Conservation (phyloP, 2,329 filamentous ascomycete species). For the Colletotrichum sp. region DNA sequence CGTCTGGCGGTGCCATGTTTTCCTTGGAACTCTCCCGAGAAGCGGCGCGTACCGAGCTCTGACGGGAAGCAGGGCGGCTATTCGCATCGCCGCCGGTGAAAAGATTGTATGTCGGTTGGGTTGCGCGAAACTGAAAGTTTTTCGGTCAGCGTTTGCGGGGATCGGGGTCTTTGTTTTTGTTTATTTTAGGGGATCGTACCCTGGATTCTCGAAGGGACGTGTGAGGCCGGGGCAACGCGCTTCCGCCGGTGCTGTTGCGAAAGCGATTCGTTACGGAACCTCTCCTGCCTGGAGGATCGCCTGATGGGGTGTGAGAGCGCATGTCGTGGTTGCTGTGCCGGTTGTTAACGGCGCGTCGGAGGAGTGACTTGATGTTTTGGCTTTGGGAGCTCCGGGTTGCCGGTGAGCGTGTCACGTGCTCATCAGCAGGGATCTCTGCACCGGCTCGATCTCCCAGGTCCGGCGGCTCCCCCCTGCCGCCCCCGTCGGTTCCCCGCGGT, state of each 20-base stretch:
- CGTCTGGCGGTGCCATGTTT: constrained; percentile 62
- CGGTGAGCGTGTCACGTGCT: constrained; percentile 13
- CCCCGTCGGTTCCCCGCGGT: neutral
- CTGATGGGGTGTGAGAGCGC: constrained; percentile 27
- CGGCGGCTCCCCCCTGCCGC: neutral
- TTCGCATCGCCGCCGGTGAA: constrained; percentile 55
- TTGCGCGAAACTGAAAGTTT: constrained; percentile 48
- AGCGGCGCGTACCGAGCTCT: constrained; percentile 48
- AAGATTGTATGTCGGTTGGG: constrained; percentile 64
- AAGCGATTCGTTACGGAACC: constrained; percentile 34
- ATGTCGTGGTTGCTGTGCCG: constrained; percentile 32
- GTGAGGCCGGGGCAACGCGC: constrained; percentile 39
- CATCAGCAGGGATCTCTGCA: neutral
- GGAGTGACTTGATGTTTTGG: constrained; percentile 18
- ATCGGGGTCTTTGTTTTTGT: neutral
- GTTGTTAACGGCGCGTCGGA: constrained; percentile 5
- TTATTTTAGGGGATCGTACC: constrained; percentile 34
- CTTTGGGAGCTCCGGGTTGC: neutral
- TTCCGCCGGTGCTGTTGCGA: constrained; percentile 40
- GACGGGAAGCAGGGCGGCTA: constrained; percentile 43
- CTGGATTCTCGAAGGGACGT: constrained; percentile 40
- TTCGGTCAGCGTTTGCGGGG: neutral
- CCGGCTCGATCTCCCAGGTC: neutral
- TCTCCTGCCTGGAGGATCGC: constrained; percentile 33
- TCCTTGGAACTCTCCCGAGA: constrained; percentile 65